Evolutionary conservation across 129 eudicot genomes (phyloP).

Genomic region (Ambrosia artemisiifolia): DNA sequence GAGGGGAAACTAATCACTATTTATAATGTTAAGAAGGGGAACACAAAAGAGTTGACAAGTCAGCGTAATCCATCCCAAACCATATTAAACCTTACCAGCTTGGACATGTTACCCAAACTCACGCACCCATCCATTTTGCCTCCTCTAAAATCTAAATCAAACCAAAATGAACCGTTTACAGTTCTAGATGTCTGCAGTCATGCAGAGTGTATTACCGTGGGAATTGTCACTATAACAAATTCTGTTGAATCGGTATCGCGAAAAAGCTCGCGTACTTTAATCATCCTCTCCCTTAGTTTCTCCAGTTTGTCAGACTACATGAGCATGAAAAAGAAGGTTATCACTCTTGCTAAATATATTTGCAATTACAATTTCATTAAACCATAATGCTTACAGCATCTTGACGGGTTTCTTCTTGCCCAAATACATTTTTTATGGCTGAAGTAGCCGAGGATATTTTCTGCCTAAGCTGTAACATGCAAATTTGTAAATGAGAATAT

Average conservation of each 20-base stretch:
- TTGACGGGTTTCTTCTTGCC: conserved; percentile 56
- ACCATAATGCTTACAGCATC: conserved; percentile 58
- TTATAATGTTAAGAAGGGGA: not conserved
- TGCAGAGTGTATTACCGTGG: conserved; percentile 59
- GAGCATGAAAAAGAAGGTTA: not conserved
- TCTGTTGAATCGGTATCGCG: conserved; percentile 86
- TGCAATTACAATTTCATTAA: not conserved
- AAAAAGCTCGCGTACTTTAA: conserved; percentile 92
- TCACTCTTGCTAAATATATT: not conserved
- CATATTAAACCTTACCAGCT: not conserved
- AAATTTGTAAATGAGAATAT: conserved; percentile 8
- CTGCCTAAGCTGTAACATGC: conserved; percentile 61
- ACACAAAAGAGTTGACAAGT: not conserved
- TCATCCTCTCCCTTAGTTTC: conserved; percentile 80
- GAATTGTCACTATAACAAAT: conserved; percentile 91
- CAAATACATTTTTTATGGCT: conserved; percentile 89
- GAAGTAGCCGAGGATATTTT: conserved; percentile 89
- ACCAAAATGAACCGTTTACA: not conserved
- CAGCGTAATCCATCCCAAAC: not conserved
- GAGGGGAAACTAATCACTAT: not conserved
- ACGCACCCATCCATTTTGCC: not conserved
- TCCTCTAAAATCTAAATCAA: not conserved
- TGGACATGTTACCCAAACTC: not conserved
- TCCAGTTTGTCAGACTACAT: conserved; percentile 71
- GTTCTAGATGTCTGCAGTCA: not conserved